Evolutionary conservation across 1,284 basidiomycete species (phyloP), one percentile per base, ranked within the genome.

Genomic region (Boletellus sp.): DNA sequence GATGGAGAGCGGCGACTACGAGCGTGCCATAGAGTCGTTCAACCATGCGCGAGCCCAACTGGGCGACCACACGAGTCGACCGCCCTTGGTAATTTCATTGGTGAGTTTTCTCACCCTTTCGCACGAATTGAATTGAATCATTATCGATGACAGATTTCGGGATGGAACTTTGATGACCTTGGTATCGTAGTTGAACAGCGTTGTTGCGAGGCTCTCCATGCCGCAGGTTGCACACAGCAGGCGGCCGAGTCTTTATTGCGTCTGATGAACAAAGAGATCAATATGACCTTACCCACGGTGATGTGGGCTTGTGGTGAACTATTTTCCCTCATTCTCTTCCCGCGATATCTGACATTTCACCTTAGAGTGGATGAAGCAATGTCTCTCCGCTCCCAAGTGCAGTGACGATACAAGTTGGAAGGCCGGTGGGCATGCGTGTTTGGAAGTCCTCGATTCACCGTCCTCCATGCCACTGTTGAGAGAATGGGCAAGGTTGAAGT

Each of bases 111-210:
- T 36, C 6, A 10, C 12, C 35, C 16, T 10, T 22, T 33, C 16
- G 24, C 24, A n/a, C n/a, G n/a, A n/a, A 26, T 26, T 10, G 24
- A 26, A 1, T 4, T 7, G 2, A 2, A 13, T 15, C 32, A 13
- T 16, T 7, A 33, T 16, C 12, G 13, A 15, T 33, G 15, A 28
- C 4, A 50, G 50, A 42, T 51, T 18, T 43, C 47, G 3, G 47
- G 50, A 7, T 50, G 50, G 46, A 37, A 51, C 3, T 51, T 51
- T 18, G 26, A 50, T 15, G 24, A 37, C 24, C 39, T 51, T 11
- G 26, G 7, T 0, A 26, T 40, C 30, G 26, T 16, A 2, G 11
- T 44, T 22, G n/a, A 21, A 22, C 18, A 8, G 10, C 24, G 36
- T 7, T 24, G 30, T 8, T 49, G 48, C 16, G 24, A 49, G 13